These are phyloP conservation scores for Starmerella powellii DNA, from an alignment of 805 yeast species.

Conservation along the genomic window DNA sequence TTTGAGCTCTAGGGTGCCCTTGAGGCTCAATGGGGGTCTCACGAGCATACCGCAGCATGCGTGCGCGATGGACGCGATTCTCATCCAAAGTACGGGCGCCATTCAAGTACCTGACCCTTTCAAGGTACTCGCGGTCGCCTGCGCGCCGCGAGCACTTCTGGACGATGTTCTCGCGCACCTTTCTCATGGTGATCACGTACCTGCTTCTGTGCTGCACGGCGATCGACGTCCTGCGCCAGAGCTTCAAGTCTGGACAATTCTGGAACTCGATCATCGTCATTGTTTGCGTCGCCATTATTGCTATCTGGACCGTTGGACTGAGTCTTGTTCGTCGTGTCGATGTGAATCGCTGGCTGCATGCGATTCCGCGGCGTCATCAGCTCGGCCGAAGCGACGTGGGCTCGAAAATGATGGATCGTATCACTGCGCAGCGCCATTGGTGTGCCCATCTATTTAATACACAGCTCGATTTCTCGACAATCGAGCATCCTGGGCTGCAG, in stretches of 20 bases:
- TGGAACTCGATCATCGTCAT: slow-evolving; percentile 72
- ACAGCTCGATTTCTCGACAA: slow-evolving; percentile 14
- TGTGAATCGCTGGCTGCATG: slow-evolving; percentile 48
- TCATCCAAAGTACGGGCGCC: too few species aligned
- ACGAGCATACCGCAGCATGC: too few species aligned
- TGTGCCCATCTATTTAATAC: slow-evolving; percentile 13
- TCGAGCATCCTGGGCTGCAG: slow-evolving; percentile 21
- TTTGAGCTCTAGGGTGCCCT: not conserved
- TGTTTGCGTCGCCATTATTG: slow-evolving; percentile 52
- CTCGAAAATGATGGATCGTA: slow-evolving; percentile 32
- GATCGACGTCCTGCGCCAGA: slow-evolving; percentile 60
- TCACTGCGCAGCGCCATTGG: slow-evolving; percentile 31
- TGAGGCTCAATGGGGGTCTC: too few species aligned
- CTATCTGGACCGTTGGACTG: slow-evolving; percentile 39
- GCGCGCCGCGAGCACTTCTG: slow-evolving; percentile 1
- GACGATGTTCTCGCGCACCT: not conserved
- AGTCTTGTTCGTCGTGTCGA: slow-evolving; percentile 50
- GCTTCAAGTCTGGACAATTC: slow-evolving; percentile 52
- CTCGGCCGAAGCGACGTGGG: slow-evolving; percentile 56
- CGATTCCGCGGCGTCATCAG: slow-evolving; percentile 67
- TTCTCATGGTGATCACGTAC: slow-evolving; percentile 24
- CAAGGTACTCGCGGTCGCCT: too few species aligned
- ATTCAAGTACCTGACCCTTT: too few species aligned
- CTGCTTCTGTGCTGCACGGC: slow-evolving; percentile 60
- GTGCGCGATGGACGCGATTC: too few species aligned